Percentiles rank a stretch among this genome's conserved stretches.
phyloP scores from a whole-genome alignment of 2,329 filamentous ascomycete genomes.

The Beauveria sp. region DNA sequence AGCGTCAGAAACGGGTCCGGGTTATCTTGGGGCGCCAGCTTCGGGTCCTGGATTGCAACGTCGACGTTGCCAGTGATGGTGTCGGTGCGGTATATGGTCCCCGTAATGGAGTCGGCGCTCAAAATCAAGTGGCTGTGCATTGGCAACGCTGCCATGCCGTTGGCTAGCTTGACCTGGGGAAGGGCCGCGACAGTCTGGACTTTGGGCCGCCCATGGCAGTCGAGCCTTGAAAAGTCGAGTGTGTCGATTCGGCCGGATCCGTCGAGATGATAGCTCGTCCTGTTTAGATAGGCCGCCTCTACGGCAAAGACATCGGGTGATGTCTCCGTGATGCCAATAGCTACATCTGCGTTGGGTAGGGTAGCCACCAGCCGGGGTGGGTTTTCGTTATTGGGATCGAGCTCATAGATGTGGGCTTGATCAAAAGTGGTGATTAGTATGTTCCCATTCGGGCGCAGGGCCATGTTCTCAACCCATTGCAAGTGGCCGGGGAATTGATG shows the following conservation, averaged over 20 bases:
- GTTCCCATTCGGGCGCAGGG: slow-evolving; percentile 15
- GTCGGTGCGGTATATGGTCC: slow-evolving; percentile 14
- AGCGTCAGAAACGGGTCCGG: slow-evolving; percentile 8
- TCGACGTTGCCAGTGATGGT: slow-evolving; percentile 13
- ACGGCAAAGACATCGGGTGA: slow-evolving; percentile 16
- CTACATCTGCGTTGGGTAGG: slow-evolving; percentile 10
- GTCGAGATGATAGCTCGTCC: neutral
- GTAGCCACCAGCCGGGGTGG: slow-evolving; percentile 11
- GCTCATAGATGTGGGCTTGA: slow-evolving; percentile 12
- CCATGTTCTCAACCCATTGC: slow-evolving; percentile 18
- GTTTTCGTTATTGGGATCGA: slow-evolving; percentile 8
- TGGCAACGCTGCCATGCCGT: slow-evolving; percentile 18
- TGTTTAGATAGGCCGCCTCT: slow-evolving; percentile 13
- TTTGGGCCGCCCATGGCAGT: neutral
- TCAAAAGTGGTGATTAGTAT: slow-evolving; percentile 15
- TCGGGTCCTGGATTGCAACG: slow-evolving; percentile 13
- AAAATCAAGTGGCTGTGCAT: slow-evolving; percentile 14
- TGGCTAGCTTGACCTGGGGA: slow-evolving; percentile 12
- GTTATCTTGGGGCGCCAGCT: neutral
- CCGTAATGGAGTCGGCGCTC: slow-evolving; percentile 16
- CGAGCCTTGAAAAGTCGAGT: neutral
- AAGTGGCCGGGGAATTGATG: slow-evolving; percentile 14
- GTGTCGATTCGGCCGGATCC: slow-evolving; percentile 12
- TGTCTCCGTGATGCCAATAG: slow-evolving; percentile 17
- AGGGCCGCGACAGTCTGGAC: slow-evolving; percentile 12